A percentile compares a stretch with the other conserved stretches of the same genome.
These are phyloP conservation scores for Kwoniella dendrophila DNA, from an alignment of 768 basidiomycete species.

Conservation along the genomic window DNA sequence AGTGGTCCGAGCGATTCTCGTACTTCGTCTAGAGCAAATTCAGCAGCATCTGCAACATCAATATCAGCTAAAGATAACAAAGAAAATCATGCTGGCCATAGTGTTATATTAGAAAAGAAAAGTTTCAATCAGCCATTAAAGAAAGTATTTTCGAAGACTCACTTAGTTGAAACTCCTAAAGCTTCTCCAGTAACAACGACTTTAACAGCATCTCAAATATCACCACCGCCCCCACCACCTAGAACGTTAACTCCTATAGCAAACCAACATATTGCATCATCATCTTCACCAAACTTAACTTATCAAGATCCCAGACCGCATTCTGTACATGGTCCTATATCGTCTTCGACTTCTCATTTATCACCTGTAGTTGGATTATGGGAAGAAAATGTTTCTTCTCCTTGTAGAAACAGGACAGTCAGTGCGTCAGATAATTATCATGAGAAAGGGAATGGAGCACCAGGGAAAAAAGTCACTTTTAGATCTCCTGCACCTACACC, in stretches of 20 bases:
- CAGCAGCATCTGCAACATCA: slow-evolving; percentile 14
- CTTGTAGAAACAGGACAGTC: slow-evolving; percentile 11
- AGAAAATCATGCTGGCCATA: not conserved
- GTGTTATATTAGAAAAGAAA: not conserved
- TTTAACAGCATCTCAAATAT: too few relatives aligned
- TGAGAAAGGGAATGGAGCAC: slow-evolving; percentile 19
- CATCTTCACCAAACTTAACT: not conserved
- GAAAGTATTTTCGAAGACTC: not conserved
- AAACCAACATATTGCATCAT: not conserved
- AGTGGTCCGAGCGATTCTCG: slow-evolving; percentile 8
- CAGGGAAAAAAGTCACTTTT: slow-evolving; percentile 50
- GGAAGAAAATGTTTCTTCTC: slow-evolving; percentile 1
- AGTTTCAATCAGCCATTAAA: not conserved
- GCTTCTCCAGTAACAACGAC: too few relatives aligned
- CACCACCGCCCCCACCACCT: not conserved
- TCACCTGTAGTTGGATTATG: slow-evolving; percentile 15
- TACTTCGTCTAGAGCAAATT: slow-evolving; percentile 5
- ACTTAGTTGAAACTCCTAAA: not conserved
- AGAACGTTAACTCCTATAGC: not conserved
- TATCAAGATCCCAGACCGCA: slow-evolving; percentile 3
- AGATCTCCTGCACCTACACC: slow-evolving; percentile 44
- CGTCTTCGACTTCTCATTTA: not conserved
- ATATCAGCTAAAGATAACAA: not conserved
- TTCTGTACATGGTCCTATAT: slow-evolving; percentile 7
- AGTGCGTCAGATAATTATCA: slow-evolving; percentile 23